A percentile compares a stretch with the other conserved stretches of the same genome.
Evolutionary conservation across 1,284 basidiomycete species (phyloP).

Genomic region (Ganoderma resinaceum): DNA sequence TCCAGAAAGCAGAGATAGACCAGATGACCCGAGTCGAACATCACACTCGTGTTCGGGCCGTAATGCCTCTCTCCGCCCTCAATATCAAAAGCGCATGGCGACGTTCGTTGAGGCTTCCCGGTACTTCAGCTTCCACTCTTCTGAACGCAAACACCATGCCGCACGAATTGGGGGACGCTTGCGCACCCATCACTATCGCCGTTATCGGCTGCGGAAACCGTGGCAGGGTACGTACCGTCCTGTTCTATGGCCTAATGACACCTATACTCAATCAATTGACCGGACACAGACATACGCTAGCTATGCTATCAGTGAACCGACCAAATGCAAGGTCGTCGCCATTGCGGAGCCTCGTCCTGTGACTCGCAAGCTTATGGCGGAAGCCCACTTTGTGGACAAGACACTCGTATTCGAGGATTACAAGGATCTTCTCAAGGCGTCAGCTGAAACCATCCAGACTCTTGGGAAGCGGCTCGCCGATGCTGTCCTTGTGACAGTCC

Average conservation of each 20-base stretch:
- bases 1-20: constrained; percentile 2
- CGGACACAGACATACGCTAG: constrained; percentile 67
- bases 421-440: constrained; percentile 73
- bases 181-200: constrained; percentile 51
- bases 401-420: constrained; percentile 77
- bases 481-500: constrained; percentile 79
- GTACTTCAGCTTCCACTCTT: constrained; percentile 11
- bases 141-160: constrained; percentile 33
- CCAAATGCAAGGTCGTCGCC: constrained; percentile 76
- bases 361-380: constrained; percentile 65
- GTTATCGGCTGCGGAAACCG: constrained; percentile 84
- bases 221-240: constrained; percentile 59
- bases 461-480: constrained; percentile 77
- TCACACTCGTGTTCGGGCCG: constrained; percentile 18
- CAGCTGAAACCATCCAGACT: constrained; percentile 66
- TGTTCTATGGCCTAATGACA: not conserved
- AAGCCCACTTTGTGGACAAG: constrained; percentile 62
- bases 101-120: constrained; percentile 25
- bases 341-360: constrained; percentile 82
- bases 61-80: constrained; percentile 24
- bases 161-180: constrained; percentile 26
- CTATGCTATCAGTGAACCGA: constrained; percentile 68
- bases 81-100: constrained; percentile 33
- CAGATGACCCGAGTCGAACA: not conserved
- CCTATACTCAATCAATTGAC: not conserved